A percentile compares a stretch with the other conserved stretches of the same genome.
Evolutionary conservation across 208 protist species (phyloP).

Genomic region (Wallacemonas sp.): DNA sequence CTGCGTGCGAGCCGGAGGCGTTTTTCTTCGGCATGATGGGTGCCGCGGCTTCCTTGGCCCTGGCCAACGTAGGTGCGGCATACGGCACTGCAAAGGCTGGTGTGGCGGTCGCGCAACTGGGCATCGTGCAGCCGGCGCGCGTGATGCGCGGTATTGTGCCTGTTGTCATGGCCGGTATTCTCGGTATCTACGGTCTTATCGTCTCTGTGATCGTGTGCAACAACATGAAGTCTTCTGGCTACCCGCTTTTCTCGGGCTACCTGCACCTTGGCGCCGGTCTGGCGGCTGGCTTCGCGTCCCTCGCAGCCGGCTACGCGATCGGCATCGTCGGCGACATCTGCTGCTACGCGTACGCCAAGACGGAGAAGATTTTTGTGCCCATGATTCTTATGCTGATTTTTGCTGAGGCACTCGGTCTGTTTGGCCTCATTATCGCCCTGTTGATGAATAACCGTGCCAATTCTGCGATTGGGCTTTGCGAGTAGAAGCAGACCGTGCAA

Average conservation of each 20-base stretch:
- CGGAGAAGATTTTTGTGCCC: conserved; percentile 98
- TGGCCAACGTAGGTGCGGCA: conserved; percentile 96
- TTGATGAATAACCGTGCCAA: conserved; percentile 86
- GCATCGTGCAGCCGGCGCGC: conserved; percentile 93
- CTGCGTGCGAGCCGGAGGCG: conserved; percentile 58
- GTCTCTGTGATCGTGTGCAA: conserved; percentile 88
- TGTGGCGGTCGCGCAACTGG: conserved; percentile 96
- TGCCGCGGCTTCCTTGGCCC: conserved; percentile 79
- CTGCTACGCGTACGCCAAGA: conserved; percentile 91
- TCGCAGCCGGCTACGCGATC: conserved; percentile 98
- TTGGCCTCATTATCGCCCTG: conserved; percentile 99
- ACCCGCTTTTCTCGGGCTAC: conserved; percentile 88
- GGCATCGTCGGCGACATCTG: conserved; percentile 99
- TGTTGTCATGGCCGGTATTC: conserved; percentile 95
- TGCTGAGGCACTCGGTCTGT: conserved; percentile 97
- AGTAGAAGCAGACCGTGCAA: neutral
- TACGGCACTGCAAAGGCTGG: conserved; percentile 98
- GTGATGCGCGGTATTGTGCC: conserved; percentile 95
- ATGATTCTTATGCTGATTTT: conserved; percentile 99
- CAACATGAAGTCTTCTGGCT: conserved; percentile 77
- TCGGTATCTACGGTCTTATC: conserved; percentile 89
- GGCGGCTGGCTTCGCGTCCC: conserved; percentile 92
- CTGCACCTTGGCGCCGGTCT: conserved; percentile 97
- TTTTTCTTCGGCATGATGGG: conserved; percentile 97
- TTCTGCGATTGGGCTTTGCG: conserved; percentile 45